Evolutionary conservation across 2,329 filamentous ascomycete species (phyloP), one percentile per base, ranked within the genome.

Genomic region (Helotiales sp.): DNA sequence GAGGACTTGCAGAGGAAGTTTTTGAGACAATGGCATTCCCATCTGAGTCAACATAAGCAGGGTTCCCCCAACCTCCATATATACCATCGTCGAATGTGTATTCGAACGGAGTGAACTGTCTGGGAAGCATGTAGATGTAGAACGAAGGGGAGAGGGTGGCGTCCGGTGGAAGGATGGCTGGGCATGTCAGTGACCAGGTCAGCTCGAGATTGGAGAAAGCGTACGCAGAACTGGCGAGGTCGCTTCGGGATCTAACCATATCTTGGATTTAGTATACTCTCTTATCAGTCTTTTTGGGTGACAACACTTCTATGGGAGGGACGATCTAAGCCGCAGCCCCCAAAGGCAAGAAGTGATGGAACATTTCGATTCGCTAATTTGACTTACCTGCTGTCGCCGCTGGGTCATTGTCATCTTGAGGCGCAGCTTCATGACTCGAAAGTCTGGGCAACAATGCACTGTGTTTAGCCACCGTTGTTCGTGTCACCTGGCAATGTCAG

Each of bases 81-180:
- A 42, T n/a, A n/a, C 12, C 25, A 38, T 17, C 31, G 13, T 53
- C 13, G 50, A 53, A 53, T 1, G 27, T 44, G 51, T 44, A 53
- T 10, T 53, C 25, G 29, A 53, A 53, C 17, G 51, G 51, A 2
- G 51, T 53, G 38, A 53, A 46, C 46, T 46, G 51, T 5, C 13
- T 31, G 12, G 51, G 51, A 1, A 53, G 44, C 8, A 34, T 8
- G 29, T 46, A 53, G 38, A 53, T 22, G 25, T 31, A 46, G 27
- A 53, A 53, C 2, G 24, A 6, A 24, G 34, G 51, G 5, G 38
- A 34, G 27, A 46, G 38, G 36, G 15, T 4, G 17, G 36, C 36
- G 3, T 6, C 4, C 10, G 36, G 15, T 40, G 36, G 36, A 15
- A 19, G 36, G 15, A 40, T 15, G 4, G 36, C 36, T 40, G 10